These are phyloP conservation scores for Flammula alnicola DNA, from an alignment of 1,284 basidiomycete species.

Conservation along the genomic window DNA sequence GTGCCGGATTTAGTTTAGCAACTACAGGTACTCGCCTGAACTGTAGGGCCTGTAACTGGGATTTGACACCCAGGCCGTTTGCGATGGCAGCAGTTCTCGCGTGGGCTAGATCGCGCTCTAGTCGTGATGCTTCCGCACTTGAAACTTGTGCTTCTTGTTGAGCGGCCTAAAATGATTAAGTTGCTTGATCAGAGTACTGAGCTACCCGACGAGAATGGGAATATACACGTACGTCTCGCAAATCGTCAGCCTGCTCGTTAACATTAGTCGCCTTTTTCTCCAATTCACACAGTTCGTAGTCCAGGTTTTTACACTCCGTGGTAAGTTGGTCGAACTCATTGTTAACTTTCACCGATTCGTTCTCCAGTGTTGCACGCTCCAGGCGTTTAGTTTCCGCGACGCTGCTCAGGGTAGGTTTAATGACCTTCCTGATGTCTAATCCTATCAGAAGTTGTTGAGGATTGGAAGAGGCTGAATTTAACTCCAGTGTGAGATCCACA, in stretches of 20 bases:
- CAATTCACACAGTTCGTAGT: constrained; percentile 70
- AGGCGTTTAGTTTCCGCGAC: constrained; percentile 72
- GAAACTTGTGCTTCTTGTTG: constrained; percentile 72
- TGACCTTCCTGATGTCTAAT: constrained; percentile 64
- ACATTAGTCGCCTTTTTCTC: constrained; percentile 70
- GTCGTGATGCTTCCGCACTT: constrained; percentile 60
- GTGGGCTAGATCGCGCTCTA: constrained; percentile 71
- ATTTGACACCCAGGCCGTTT: constrained; percentile 77
- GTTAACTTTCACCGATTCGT: constrained; percentile 75
- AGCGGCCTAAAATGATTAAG: constrained; percentile 53
- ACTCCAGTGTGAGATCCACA: constrained; percentile 72
- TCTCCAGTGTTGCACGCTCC: constrained; percentile 71
- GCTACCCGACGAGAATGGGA: constrained; percentile 8
- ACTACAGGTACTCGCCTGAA: constrained; percentile 50
- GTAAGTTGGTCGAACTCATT: constrained; percentile 79
- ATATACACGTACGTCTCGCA: constrained; percentile 64
- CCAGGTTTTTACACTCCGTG: constrained; percentile 76
- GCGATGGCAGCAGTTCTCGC: constrained; percentile 76
- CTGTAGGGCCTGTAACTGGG: constrained; percentile 72
- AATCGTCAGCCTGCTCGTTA: constrained; percentile 78
- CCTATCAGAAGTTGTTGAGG: constrained; percentile 67
- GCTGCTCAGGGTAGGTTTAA: constrained; percentile 73
- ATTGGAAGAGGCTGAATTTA: constrained; percentile 75
- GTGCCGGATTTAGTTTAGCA: constrained; percentile 7
- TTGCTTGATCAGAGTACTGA: constrained; percentile 9